Percentiles rank a stretch among this genome's conserved stretches.
Conservation (phyloP, 352 stramenopile genomes). For the Phytophthora crassamura region DNA sequence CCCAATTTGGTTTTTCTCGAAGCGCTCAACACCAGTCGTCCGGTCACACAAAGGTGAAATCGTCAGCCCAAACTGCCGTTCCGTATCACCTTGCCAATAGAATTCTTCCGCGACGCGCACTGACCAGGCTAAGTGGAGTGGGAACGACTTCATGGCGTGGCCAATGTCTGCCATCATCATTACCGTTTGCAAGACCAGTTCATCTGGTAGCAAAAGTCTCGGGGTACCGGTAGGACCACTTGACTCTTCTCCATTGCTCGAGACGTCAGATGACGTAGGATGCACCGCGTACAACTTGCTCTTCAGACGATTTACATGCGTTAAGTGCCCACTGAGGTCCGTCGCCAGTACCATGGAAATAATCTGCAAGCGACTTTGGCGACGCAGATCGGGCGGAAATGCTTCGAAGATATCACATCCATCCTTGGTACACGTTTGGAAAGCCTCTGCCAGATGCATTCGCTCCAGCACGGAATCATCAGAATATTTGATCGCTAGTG, state of each 20-base stretch:
- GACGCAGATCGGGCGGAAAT: slow-evolving; percentile 56
- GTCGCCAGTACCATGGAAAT: slow-evolving; percentile 89
- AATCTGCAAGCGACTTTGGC: slow-evolving; percentile 69
- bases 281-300: slow-evolving; percentile 69
- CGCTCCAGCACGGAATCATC: slow-evolving; percentile 92
- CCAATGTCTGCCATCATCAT: slow-evolving; percentile 84
- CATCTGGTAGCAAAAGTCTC: slow-evolving; percentile 37
- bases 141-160: slow-evolving; percentile 72
- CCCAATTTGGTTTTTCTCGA: slow-evolving; percentile 75
- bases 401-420: slow-evolving; percentile 76
- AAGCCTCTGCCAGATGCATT: slow-evolving; percentile 78
- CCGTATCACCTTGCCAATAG: slow-evolving; percentile 67
- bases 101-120: slow-evolving; percentile 74
- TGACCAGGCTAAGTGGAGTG: slow-evolving; percentile 62
- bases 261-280: slow-evolving; percentile 35
- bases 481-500: slow-evolving; percentile 93
- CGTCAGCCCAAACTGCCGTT: slow-evolving; percentile 58
- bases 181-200: slow-evolving; percentile 68
- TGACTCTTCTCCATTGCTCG: slow-evolving; percentile 20
- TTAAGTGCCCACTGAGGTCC: slow-evolving; percentile 78
- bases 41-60: slow-evolving; percentile 77
- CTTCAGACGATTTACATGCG: slow-evolving; percentile 79
- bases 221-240: slow-evolving; percentile 7
- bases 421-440: slow-evolving; percentile 69
- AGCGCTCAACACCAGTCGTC: slow-evolving; percentile 41